These are phyloP conservation scores for Balakata baccata DNA, from an alignment of 345 rosid species.

Conservation along the genomic window DNA sequence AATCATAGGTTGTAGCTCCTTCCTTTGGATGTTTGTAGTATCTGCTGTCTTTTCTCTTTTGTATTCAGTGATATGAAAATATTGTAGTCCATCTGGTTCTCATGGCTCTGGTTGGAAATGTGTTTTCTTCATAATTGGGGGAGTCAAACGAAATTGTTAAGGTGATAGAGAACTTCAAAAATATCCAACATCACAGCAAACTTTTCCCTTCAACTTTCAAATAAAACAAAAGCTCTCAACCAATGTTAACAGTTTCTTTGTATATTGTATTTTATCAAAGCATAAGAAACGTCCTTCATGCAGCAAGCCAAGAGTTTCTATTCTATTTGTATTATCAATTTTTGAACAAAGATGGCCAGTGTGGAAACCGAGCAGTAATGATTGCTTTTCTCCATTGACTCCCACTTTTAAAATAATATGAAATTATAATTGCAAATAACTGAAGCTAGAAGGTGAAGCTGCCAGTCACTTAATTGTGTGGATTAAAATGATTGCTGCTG, in stretches of 20 bases:
- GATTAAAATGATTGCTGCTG: neutral
- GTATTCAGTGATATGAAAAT: neutral
- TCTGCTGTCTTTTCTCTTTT: neutral
- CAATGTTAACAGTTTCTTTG: neutral
- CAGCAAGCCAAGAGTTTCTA: neutral
- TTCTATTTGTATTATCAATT: neutral
- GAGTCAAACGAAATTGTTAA: neutral
- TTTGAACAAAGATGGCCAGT: neutral
- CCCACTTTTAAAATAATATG: neutral
- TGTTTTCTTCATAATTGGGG: neutral
- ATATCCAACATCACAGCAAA: neutral
- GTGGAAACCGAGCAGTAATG: neutral
- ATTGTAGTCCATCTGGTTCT: neutral
- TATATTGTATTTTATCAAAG: neutral
- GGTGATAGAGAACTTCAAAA: neutral
- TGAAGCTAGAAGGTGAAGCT: neutral
- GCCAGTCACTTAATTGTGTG: too few species aligned
- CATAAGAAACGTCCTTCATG: neutral
- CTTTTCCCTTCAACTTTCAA: neutral
- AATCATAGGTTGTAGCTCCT: neutral
- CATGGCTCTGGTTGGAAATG: neutral
- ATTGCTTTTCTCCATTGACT: neutral
- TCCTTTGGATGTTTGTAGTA: neutral
- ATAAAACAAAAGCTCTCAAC: neutral
- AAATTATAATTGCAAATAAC: neutral